Base-by-base conservation (phyloP, 129 eudicot species). In the Saussurea involucrata region DNA sequence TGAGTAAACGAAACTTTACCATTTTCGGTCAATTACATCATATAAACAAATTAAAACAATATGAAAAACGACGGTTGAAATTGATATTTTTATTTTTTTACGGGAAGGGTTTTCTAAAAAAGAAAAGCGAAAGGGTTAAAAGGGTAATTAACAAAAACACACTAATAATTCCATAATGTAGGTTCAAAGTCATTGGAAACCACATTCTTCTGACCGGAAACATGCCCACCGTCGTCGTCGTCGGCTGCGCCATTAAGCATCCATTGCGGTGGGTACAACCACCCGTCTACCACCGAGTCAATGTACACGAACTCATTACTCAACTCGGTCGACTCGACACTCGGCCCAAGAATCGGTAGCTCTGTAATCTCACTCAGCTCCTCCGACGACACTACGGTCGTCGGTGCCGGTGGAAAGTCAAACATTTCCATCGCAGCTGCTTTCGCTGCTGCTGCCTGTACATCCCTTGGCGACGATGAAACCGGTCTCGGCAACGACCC, bases 341-440 rank as follows among this genome's bases (percentile, higher is more conserved):
- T 64, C 4, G 86, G 32, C 12, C 79, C 92, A 55, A 92, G 71
- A 49, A 83, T 87, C 63, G 98, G 98, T 60, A 94, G 72, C 88
- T 86, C 89, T 0, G 87, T 76, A 25, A 94, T 91, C 68, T 91
- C 93, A 13, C 86, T 58, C 73, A 94, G 42, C 58, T 84, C 96
- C 20, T 88, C 97, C n/a, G 88, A 80, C n/a, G 44, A 24, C 58
- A 53, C 66, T 6, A 77, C 20, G 1, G 86, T 7, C 17, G 80
- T 5, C 2, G 77, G 66, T 3, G 79, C 4, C 0, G 81, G 15
- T 0, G 64, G 70, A 32, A 73, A 37, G 53, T 88, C 91, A 53
- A 90, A 81, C 22, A 61, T 70, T 5, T 88, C 96, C 98, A 94
- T 94, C 1, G 96, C 92, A 0, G 98, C 97, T 0, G 98, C 98